Conservation (phyloP, 345 rosid genomes). For the Reutealis trisperma region DNA sequence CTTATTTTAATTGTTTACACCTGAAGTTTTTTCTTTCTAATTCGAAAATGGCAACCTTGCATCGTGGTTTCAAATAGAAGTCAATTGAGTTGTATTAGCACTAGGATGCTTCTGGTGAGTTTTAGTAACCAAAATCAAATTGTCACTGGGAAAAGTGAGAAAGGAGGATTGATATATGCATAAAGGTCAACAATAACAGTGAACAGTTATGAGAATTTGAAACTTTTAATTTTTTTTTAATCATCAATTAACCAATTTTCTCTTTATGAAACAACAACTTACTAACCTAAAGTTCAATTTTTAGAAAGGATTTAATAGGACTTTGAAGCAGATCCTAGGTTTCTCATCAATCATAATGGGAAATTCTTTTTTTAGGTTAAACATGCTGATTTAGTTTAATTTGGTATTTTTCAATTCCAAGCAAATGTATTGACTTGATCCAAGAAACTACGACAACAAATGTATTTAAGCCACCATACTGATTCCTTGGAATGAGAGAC, state of each 20-base stretch:
- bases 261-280: neutral
- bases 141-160: neutral
- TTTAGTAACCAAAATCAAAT: neutral
- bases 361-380: neutral
- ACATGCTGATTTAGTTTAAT: neutral
- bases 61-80: neutral
- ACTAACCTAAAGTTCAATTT: neutral
- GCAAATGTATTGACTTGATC: neutral
- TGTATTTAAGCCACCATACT: neutral
- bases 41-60: neutral
- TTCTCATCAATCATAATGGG: neutral
- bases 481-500: neutral
- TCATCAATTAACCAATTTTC: neutral
- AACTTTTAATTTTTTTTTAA: neutral
- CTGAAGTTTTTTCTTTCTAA: no score
- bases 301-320: neutral
- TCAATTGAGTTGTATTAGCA: neutral
- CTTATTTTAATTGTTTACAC: neutral
- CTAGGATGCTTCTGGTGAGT: neutral
- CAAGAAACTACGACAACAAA: neutral
- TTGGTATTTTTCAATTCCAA: neutral
- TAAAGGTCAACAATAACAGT: neutral
- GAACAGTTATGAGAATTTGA: neutral
- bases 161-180: neutral
- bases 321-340: neutral